Conservation (phyloP, 495 filamentous ascomycete genomes). For the Aspergillus hancockii region DNA sequence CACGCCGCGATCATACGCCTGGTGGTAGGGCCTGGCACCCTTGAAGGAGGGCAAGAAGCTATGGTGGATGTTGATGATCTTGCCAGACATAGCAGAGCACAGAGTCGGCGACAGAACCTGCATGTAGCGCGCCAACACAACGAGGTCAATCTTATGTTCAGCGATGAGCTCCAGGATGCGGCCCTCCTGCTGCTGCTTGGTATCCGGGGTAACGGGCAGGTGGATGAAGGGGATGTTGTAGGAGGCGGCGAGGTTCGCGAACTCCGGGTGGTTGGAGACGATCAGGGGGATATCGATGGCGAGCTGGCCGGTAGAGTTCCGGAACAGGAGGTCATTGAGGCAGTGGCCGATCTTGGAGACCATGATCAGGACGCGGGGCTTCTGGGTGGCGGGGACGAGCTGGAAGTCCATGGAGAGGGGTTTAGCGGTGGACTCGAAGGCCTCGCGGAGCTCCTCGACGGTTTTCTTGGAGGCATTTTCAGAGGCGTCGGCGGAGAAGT, state of each 20-base stretch:
- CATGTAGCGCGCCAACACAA: slow-evolving; percentile 81
- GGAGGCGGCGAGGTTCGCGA: slow-evolving; percentile 62
- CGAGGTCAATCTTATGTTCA: slow-evolving; percentile 65
- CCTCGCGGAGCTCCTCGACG: slow-evolving; percentile 41
- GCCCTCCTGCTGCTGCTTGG: slow-evolving; percentile 66
- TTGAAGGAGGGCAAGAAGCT: slow-evolving; percentile 78
- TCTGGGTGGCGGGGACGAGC: slow-evolving; percentile 59
- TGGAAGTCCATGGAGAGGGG: slow-evolving; percentile 63
- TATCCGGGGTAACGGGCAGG: slow-evolving; percentile 68
- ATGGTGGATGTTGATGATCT: slow-evolving; percentile 84
- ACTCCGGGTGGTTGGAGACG: slow-evolving; percentile 75
- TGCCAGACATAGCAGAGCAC: slow-evolving; percentile 69
- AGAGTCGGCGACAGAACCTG: slow-evolving; percentile 73
- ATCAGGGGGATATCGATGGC: slow-evolving; percentile 66
- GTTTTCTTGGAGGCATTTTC: slow-evolving; percentile 34
- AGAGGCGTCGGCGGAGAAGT: slow-evolving; percentile 55
- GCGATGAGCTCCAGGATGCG: slow-evolving; percentile 64
- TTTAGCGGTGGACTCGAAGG: slow-evolving; percentile 56
- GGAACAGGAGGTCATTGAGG: slow-evolving; percentile 77
- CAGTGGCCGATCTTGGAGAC: slow-evolving; percentile 81
- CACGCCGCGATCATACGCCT: slow-evolving; percentile 74
- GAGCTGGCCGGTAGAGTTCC: slow-evolving; percentile 57
- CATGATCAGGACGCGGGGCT: slow-evolving; percentile 74
- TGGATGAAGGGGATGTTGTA: slow-evolving; percentile 74
- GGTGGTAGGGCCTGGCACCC: slow-evolving; percentile 79